Percentiles rank a stretch among this genome's conserved stretches.
Conservation (phyloP, 805 yeast species). For the Teunomyces lycoperdinae region DNA sequence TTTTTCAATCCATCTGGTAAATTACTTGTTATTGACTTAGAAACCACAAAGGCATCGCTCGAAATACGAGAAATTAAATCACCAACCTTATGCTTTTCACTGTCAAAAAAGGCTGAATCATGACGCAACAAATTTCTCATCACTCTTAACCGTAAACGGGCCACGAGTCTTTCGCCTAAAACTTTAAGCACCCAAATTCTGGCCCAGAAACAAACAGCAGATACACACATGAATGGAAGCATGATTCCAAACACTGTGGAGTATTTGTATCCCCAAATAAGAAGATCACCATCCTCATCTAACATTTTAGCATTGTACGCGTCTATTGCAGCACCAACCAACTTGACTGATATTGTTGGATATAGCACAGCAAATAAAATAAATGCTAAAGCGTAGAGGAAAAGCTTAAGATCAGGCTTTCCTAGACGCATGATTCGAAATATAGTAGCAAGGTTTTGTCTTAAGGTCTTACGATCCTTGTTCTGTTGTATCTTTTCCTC, state of each 20-base stretch:
- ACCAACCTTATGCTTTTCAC: conserved; percentile 45
- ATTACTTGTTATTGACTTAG: conserved; percentile 41
- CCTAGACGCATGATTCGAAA: conserved; percentile 38
- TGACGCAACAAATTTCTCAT: conserved; percentile 43
- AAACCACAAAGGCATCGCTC: conserved; percentile 46
- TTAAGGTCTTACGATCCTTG: conserved; percentile 25
- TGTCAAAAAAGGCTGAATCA: conserved; percentile 41
- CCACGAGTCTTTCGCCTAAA: conserved; percentile 44
- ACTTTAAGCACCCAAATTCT: conserved; percentile 40
- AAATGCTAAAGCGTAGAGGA: conserved; percentile 38
- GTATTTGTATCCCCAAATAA: conserved; percentile 45
- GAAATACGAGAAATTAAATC: conserved; percentile 44
- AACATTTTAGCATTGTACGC: conserved; percentile 34
- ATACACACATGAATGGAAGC: conserved; percentile 43
- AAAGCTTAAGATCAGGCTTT: conserved; percentile 36
- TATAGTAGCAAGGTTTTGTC: conserved; percentile 35
- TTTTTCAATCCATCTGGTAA: conserved; percentile 46
- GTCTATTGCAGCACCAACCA: conserved; percentile 44
- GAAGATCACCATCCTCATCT: conserved; percentile 38
- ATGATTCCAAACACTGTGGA: conserved; percentile 38
- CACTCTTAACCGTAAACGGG: conserved; percentile 38
- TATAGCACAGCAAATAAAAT: conserved; percentile 43
- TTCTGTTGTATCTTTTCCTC: conserved; percentile 28
- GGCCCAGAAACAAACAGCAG: conserved; percentile 47
- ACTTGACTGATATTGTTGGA: conserved; percentile 42